Percentiles rank a stretch among this genome's conserved stretches.
Evolutionary conservation across 345 rosid genomes (phyloP).

Genomic region (Mercurialis annua): DNA sequence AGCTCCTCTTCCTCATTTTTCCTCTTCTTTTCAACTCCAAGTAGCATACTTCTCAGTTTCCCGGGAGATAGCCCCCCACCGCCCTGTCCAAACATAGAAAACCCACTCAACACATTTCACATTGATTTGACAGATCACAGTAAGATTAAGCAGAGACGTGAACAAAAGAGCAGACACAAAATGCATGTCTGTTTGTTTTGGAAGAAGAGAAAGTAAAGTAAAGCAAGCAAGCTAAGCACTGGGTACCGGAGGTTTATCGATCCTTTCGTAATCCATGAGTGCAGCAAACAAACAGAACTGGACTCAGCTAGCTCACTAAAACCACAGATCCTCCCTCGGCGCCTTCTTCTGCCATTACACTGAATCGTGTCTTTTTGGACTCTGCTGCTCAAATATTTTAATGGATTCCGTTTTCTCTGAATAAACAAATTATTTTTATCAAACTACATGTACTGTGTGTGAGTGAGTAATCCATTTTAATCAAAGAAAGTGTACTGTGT

Average conservation of each 20-base stretch:
- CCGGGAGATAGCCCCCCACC: constrained; percentile 75
- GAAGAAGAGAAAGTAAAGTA: constrained; percentile 24
- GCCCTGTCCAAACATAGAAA: constrained; percentile 27
- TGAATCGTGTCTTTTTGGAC: not conserved
- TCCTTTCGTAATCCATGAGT: constrained; percentile 82
- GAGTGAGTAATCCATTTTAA: too few species aligned
- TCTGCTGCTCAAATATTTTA: too few species aligned
- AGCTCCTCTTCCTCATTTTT: constrained; percentile 45
- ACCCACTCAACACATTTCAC: not conserved
- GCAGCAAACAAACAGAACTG: not conserved
- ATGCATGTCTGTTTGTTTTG: not conserved
- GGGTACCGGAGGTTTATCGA: constrained; percentile 59
- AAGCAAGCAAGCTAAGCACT: constrained; percentile 8
- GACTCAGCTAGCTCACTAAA: not conserved
- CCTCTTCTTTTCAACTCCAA: constrained; percentile 63
- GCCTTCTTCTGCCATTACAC: not conserved
- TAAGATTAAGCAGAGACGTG: not conserved
- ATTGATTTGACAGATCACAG: constrained; percentile 18
- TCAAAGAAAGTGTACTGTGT: too few species aligned
- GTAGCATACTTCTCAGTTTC: constrained; percentile 65
- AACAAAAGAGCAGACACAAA: not conserved
- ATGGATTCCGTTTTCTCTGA: too few species aligned
- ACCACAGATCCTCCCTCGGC: too few species aligned
- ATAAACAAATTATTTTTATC: too few species aligned
- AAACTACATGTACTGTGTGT: too few species aligned